Base-by-base conservation (phyloP, 2,329 filamentous ascomycete species). In the Phaeosphaeriaceae sp. region DNA sequence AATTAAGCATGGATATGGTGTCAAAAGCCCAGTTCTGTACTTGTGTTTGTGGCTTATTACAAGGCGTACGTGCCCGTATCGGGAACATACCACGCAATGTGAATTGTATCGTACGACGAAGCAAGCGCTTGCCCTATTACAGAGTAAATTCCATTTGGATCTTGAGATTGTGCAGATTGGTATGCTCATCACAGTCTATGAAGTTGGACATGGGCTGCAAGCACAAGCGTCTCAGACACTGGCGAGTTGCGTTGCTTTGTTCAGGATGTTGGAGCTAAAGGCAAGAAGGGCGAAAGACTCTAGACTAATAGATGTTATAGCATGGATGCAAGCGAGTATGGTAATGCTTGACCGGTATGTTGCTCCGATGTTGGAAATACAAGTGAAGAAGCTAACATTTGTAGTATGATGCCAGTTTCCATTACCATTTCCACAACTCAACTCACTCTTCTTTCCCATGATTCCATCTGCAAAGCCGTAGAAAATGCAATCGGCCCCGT, bases 271-370 rank as follows among this genome's bases (percentile, higher is more conserved):
- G 2, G 35, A 49, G 13, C 18, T 46, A n/a, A 20, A 43, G 2
- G 33, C 37, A 32, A 26, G 23, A 12, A 17, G 35, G 13, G 6
- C 23, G n/a, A 18, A 34, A 12, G 38, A 37, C n/a, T 8, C 6
- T 5, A 30, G 40, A n/a, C 21, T 30, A 18, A 23, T 43, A n/a
- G 32, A 32, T 7, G 32, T 21, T 2, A 17, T 48, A 3, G 26
- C 20, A 15, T 59, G 49, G 47, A 21, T 59, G 15, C 47, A 50
- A 21, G 38, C 45, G 11, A 52, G 52, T 23, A 42, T 56, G 17
- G 34, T 54, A 12, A 56, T 59, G 50, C 50, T 59, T 13, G 53
- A 56, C 36, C 50, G 50, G 30, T 37, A 12, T 26, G 33, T 8
- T 16, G 9, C 17, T 3, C 6, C 13, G 3, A 26, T 20, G 13